Percentiles rank a stretch among this genome's conserved stretches.
Conservation (phyloP, 345 rosid genomes). For the Citrus inodora region DNA sequence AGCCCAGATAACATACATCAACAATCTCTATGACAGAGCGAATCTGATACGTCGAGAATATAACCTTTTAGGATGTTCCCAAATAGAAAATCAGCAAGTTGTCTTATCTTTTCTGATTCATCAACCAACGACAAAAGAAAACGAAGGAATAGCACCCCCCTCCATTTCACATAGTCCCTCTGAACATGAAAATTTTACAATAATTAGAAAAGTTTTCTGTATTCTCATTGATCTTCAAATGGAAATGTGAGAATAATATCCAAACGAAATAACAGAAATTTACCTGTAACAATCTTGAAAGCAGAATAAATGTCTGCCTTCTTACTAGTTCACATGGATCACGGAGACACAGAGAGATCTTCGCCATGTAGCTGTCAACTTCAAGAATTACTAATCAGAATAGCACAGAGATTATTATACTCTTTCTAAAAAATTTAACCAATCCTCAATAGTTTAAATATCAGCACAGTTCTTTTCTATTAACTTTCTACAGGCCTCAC, state of each 20-base stretch:
- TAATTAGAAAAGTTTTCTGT: neutral
- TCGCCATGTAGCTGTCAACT: constrained; percentile 68
- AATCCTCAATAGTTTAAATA: constrained; percentile 2
- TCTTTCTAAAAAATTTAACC: neutral
- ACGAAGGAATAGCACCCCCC: constrained; percentile 80
- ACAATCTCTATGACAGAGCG: neutral
- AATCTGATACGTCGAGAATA: constrained; percentile 3
- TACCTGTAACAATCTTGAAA: constrained; percentile 93
- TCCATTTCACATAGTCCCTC: constrained; percentile 99
- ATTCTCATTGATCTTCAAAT: neutral
- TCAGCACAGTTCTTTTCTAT: neutral
- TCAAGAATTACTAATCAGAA: constrained; percentile 23
- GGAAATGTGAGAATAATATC: neutral
- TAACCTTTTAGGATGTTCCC: constrained; percentile 87
- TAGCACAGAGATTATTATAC: constrained; percentile 18
- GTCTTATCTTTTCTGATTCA: constrained; percentile 88
- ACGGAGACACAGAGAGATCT: constrained; percentile 75
- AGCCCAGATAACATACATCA: constrained; percentile 2
- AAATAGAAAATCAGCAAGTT: constrained; percentile 82
- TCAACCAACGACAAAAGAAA: constrained; percentile 88
- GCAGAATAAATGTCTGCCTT: constrained; percentile 88
- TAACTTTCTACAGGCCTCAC: constrained; percentile 43
- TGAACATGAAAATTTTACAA: constrained; percentile 22
- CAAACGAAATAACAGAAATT: constrained; percentile 4
- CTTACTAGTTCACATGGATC: constrained; percentile 92